Evolutionary conservation across 2,329 filamentous ascomycete species (phyloP).

Genomic region (Trichoderma gracile): DNA sequence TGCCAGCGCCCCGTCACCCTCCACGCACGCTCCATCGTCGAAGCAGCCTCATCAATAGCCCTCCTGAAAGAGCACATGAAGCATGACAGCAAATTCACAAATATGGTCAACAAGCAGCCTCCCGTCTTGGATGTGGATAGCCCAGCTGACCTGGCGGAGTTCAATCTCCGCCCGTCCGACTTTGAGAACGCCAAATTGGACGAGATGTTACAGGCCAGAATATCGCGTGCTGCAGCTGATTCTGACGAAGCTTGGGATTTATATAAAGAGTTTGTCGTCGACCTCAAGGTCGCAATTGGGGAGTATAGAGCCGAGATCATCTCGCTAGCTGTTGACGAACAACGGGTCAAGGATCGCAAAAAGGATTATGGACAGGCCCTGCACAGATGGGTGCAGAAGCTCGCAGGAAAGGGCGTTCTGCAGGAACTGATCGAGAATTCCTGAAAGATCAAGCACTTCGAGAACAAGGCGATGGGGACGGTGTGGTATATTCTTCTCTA

Average conservation of each 20-base stretch:
- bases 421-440: conserved; percentile 41
- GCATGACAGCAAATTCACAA: conserved; percentile 28
- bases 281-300: conserved; percentile 46
- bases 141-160: conserved; percentile 35
- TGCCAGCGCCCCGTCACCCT: conserved; percentile 63
- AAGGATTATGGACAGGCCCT: conserved; percentile 71
- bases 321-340: conserved; percentile 49
- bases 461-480: neutral
- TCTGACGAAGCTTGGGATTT: conserved; percentile 38
- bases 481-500: neutral
- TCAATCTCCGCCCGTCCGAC: conserved; percentile 34
- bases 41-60: conserved; percentile 44
- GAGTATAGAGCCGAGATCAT: conserved; percentile 53
- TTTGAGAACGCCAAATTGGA: conserved; percentile 32
- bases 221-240: conserved; percentile 25
- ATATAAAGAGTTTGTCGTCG: conserved; percentile 42
- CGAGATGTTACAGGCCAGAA: conserved; percentile 25
- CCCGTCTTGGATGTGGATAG: conserved; percentile 32
- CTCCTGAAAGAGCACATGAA: conserved; percentile 41
- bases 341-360: conserved; percentile 55
- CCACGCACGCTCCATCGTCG: conserved; percentile 50
- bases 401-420: conserved; percentile 67
- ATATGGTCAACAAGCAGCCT: conserved; percentile 31
- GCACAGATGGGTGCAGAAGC: conserved; percentile 66
- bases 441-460: neutral